Base-by-base conservation (phyloP, 768 basidiomycete genomes). In the Mycena maculata region DNA sequence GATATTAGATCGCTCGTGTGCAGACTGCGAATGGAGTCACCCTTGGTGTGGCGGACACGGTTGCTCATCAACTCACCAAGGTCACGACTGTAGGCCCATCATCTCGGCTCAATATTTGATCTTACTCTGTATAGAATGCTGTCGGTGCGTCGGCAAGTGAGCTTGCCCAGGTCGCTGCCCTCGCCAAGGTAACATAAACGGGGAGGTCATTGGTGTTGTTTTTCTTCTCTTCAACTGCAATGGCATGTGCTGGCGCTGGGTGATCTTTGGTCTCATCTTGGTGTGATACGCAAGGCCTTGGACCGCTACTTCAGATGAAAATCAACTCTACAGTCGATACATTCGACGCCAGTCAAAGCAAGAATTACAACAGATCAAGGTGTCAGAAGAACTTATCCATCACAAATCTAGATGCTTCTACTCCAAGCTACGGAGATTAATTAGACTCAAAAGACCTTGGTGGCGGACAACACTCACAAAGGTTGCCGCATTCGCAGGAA, bases 401-500 rank as follows among this genome's bases (percentile, higher is more conserved):
- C 10, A 90, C 47, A 76, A 94, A 94, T 80, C 95, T 86, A 65
- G 94, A 93, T 28, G 91, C 88, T 77, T 99, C 96, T 9, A 99
- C 96, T 38, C 96, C 96, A 59, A 98, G 88, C 94, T 95, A 53
- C 73, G 45, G 23, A 74, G 33, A 27, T 23, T n/a, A 42, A 47
- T 77, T 71, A 22, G 71, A 50, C 63, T 66, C 5, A 68, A 53
- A 65, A 49, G 64, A 25, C 52, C 58, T 31, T 28, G 23, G 63
- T 36, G 11, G 56, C 28, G 22, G 8, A 49, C 48, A 60, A 53
- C 31, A 87, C 92, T 82, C 74, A 95, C 92, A 81, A 95, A 95
- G 56, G 92, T 92, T 45, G 96, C 96, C 67, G 96, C 96, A 78
- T 99, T 99, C 28, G 96, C 96, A 15, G 96, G 96, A 89, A 98